Conservation (phyloP, 306 rosid genomes). For the Mimosa pudica region DNA sequence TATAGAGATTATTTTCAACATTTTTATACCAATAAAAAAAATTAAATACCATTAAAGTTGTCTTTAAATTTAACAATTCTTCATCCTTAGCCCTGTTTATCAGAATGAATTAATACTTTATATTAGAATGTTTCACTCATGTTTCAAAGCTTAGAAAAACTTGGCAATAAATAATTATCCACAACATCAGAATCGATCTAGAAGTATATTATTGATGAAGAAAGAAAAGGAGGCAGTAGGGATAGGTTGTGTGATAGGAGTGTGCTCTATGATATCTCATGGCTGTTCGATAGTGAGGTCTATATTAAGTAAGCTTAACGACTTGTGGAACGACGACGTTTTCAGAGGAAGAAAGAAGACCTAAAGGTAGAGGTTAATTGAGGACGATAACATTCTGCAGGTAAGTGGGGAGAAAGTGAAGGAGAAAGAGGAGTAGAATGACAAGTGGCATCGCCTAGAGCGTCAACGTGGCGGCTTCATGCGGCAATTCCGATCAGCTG, state of each 20-base stretch:
- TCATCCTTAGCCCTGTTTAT: too few relatives aligned
- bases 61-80: too few relatives aligned
- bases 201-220: neutral
- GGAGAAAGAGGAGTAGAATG: slow-evolving; percentile 39
- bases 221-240: slow-evolving; percentile 39
- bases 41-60: too few relatives aligned
- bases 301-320: slow-evolving; percentile 33
- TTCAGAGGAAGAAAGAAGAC: slow-evolving; percentile 36
- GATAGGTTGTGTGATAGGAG: slow-evolving; percentile 46
- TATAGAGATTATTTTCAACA: too few relatives aligned
- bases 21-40: too few relatives aligned
- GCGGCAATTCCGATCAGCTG: slow-evolving; percentile 40
- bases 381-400: slow-evolving; percentile 37
- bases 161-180: neutral
- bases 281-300: slow-evolving; percentile 38
- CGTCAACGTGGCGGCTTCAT: slow-evolving; percentile 38
- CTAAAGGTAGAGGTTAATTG: slow-evolving; percentile 42
- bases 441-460: slow-evolving; percentile 43
- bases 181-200: neutral
- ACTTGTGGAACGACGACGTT: neutral
- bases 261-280: slow-evolving; percentile 46
- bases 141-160: neutral
- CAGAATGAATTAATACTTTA: too few relatives aligned
- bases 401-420: slow-evolving; percentile 47
- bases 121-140: too few relatives aligned